Conservation (phyloP, 306 rosid species). For the Medicago arabica region DNA sequence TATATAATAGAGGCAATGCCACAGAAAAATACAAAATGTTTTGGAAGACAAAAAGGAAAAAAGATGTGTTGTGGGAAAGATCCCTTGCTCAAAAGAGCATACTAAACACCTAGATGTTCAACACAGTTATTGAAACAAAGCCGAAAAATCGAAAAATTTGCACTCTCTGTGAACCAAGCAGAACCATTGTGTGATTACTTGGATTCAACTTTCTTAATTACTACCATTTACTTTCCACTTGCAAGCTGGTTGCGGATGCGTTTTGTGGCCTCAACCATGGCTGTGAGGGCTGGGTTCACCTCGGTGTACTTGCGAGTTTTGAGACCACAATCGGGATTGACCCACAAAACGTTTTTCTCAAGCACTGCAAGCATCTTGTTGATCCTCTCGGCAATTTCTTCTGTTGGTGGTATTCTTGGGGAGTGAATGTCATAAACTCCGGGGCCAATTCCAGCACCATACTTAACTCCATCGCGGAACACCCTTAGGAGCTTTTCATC, state of each 20-base stretch:
- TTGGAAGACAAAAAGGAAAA: not conserved
- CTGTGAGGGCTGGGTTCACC: slow-evolving; percentile 79
- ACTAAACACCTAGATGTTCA: slow-evolving; percentile 48
- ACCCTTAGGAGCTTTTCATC: slow-evolving; percentile 88
- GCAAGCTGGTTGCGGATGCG: slow-evolving; percentile 75
- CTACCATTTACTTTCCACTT: slow-evolving; percentile 58
- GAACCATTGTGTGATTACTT: slow-evolving; percentile 25
- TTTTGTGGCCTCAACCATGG: slow-evolving; percentile 83
- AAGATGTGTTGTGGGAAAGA: not conserved
- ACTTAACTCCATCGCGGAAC: slow-evolving; percentile 91
- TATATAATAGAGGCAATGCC: slow-evolving; percentile 37
- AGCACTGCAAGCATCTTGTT: slow-evolving; percentile 93
- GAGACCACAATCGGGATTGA: slow-evolving; percentile 88
- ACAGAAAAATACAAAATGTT: slow-evolving; percentile 33
- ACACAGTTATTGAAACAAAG: slow-evolving; percentile 54
- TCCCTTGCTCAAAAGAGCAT: slow-evolving; percentile 21
- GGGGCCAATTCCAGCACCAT: slow-evolving; percentile 91
- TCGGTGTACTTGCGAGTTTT: slow-evolving; percentile 84
- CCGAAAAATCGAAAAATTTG: slow-evolving; percentile 30
- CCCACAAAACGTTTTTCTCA: slow-evolving; percentile 83
- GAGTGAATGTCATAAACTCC: slow-evolving; percentile 93
- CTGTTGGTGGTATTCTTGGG: slow-evolving; percentile 81
- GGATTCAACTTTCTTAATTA: slow-evolving; percentile 28
- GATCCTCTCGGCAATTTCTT: slow-evolving; percentile 85
- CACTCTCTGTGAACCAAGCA: not conserved